These are phyloP conservation scores for Cyclotella choctawhatcheeana DNA, from an alignment of 108 stramenopile species.

Conservation along the genomic window DNA sequence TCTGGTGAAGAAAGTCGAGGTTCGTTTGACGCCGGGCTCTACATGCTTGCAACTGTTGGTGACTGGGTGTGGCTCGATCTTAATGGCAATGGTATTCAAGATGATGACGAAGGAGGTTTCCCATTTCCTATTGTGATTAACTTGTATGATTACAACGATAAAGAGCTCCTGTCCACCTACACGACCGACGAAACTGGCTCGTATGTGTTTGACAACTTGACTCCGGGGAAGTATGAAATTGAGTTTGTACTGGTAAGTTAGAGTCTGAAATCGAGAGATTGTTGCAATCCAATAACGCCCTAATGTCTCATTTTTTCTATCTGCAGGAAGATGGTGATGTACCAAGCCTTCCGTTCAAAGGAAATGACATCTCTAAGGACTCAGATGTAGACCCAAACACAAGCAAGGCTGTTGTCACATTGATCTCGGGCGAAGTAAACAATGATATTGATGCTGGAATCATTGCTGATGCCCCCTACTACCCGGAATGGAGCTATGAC, in stretches of 20 bases:
- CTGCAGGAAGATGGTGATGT: conserved; percentile 20
- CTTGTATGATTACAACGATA: conserved; percentile 16
- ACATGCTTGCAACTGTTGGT: conserved; percentile 26
- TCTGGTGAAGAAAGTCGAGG: conserved; percentile 27
- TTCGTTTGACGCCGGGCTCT: conserved; percentile 36
- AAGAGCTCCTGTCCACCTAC: neutral
- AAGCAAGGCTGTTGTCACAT: conserved; percentile 24
- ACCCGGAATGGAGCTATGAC: conserved; percentile 48
- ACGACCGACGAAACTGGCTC: conserved; percentile 14
- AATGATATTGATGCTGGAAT: conserved; percentile 31
- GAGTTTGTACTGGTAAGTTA: conserved; percentile 23
- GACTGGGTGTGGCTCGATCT: conserved; percentile 33
- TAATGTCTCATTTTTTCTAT: neutral
- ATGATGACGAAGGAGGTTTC: conserved; percentile 25
- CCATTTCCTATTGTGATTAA: conserved; percentile 25
- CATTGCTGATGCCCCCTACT: conserved; percentile 36
- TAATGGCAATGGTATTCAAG: conserved; percentile 32
- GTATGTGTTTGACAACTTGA: conserved; percentile 28
- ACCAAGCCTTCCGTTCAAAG: conserved; percentile 8
- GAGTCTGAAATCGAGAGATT: neutral
- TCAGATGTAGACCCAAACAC: conserved; percentile 37
- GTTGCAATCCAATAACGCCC: too few relatives aligned
- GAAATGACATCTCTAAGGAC: conserved; percentile 19
- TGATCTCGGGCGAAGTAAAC: conserved; percentile 36
- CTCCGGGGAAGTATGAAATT: conserved; percentile 40